Conservation (phyloP, 208 protist species). For the Trypanosoma brucei region DNA sequence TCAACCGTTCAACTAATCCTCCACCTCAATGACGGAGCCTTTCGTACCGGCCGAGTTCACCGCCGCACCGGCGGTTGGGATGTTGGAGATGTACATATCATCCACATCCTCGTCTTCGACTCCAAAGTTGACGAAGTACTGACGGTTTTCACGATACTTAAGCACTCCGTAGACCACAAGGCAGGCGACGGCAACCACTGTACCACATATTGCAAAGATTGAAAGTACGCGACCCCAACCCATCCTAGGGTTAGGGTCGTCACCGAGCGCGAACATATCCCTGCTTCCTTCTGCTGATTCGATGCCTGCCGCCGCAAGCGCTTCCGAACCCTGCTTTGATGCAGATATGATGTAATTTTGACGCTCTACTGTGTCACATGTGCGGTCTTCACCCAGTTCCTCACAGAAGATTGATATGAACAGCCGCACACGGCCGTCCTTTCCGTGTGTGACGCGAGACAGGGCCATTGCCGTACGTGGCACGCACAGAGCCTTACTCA, state of each 20-base stretch:
- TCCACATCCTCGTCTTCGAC: conserved; percentile 66
- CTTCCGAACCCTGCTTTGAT: conserved; percentile 5
- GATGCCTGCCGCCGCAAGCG: conserved; percentile 21
- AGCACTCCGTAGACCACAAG: conserved; percentile 45
- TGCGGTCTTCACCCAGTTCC: conserved; percentile 17
- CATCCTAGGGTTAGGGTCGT: conserved; percentile 21
- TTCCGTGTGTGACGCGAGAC: conserved; percentile 29
- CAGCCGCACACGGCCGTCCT: conserved; percentile 27
- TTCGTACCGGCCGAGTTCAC: conserved; percentile 5
- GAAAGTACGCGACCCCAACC: conserved; percentile 4
- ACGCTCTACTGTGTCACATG: conserved; percentile 51
- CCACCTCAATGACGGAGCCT: conserved; percentile 76
- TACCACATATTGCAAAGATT: conserved; percentile 27
- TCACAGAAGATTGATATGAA: conserved; percentile 62
- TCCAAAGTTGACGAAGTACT: conserved; percentile 77
- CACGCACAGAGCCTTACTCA: conserved; percentile 55
- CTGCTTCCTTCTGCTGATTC: conserved; percentile 23
- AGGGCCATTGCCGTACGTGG: conserved; percentile 31
- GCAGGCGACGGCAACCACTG: conserved; percentile 22
- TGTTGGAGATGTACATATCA: conserved; percentile 61
- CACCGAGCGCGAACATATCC: conserved; percentile 32
- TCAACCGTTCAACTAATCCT: conserved; percentile 8
- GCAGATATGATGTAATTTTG: conserved; percentile 58
- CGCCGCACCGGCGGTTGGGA: not conserved
- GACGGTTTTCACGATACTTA: conserved; percentile 65